Conservation (phyloP, 352 stramenopile genomes). For the Detonula confervacea region DNA sequence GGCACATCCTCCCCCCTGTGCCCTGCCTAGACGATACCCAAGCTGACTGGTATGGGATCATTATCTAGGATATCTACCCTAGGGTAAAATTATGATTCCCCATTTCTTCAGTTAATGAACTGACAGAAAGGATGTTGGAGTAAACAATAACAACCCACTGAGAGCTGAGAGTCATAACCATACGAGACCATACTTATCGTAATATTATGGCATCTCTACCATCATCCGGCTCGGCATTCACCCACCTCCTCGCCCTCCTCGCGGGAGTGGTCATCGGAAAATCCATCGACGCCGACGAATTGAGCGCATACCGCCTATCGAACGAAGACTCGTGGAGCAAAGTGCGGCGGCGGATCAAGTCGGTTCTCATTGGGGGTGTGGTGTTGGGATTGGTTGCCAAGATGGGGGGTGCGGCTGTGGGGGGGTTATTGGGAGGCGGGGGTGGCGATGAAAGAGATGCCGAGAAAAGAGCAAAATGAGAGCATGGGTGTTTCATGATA, state of each 20-base stretch:
- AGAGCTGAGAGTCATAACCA: too few relatives aligned
- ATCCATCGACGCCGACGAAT: conserved; percentile 49
- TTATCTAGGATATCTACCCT: too few relatives aligned
- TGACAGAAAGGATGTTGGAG: too few relatives aligned
- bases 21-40: too few relatives aligned
- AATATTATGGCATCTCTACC: conserved; percentile 25
- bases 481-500: too few relatives aligned
- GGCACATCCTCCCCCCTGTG: too few relatives aligned
- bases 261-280: conserved; percentile 40
- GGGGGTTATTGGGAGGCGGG: conserved; percentile 3
- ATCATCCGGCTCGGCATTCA: conserved; percentile 26
- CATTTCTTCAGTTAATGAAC: too few relatives aligned
- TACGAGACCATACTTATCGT: neutral
- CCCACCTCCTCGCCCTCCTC: conserved; percentile 45
- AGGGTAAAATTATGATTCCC: too few relatives aligned
- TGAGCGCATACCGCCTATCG: conserved; percentile 32
- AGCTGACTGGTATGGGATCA: too few relatives aligned
- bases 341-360: conserved; percentile 19
- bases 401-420: conserved; percentile 22
- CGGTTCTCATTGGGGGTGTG: conserved; percentile 8
- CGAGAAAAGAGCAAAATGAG: neutral
- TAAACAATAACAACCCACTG: neutral
- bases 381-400: conserved; percentile 37
- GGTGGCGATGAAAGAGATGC: neutral
- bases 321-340: conserved; percentile 18